Base-by-base conservation (phyloP, 257 asterid genomes). In the Handroanthus guayacan region DNA sequence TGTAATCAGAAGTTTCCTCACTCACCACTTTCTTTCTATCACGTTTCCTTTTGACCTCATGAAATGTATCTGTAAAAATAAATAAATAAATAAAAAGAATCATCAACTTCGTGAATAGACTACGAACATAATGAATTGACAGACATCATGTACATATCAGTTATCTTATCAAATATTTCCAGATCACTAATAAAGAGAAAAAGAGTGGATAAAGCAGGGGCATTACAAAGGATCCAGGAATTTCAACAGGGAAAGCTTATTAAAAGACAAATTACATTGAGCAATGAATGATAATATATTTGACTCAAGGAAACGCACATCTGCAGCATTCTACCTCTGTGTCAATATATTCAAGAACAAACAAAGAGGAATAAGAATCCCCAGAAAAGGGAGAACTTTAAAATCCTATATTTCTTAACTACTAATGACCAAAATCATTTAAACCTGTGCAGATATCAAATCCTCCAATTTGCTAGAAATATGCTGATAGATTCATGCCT, bases 31-130 rank as follows among this genome's bases (percentile, higher is more conserved):
- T 86, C 79, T 77, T 87, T 75, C 84, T 82, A 38, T 84, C 88
- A 16, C 87, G 91, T 83, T 86, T 90, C 75, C 67, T 82, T 83
- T 82, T 90, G 43, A 88, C 91, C 82, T 86, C 87, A 25, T 85
- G 93, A 81, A 90, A 88, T 44, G 93, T 85, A 82, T 88, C 93
- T 88, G 89, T 84, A 75, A 52, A 80, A 43, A 45, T 43, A 6
- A 45, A 7, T 6, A 43, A 75, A 76, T 62, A 62, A 72, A 56
- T 8, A 5, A 67, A 43, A 47, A 5, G 12, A 38, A 52, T 6
- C 5, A 61, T 39, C 66, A 16, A 7, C 20, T 52, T 65, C 5
- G 45, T 18, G 10, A 43, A 20, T 41, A 64, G 57, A 74, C 41
- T 43, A 20, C 36, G 7, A 41, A 43, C 13, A 37, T 25, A 50